Conservation (phyloP, 805 yeast genomes). For the Metschnikowia similis region DNA sequence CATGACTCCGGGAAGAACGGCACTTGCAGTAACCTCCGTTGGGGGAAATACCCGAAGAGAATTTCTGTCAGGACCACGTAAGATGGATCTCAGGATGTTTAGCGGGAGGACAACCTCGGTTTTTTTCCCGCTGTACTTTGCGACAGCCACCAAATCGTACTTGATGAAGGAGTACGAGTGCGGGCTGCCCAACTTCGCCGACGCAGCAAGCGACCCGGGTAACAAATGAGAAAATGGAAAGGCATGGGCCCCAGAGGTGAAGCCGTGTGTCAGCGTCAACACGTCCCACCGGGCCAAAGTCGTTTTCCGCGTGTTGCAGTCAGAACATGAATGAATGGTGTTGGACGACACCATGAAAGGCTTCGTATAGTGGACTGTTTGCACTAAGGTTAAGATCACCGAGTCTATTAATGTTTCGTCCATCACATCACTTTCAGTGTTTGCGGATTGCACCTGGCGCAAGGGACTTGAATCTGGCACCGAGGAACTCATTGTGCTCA, state of each 20-base stretch:
- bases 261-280: constrained; percentile 51
- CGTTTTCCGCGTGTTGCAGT: constrained; percentile 52
- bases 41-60: constrained; percentile 94
- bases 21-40: constrained; percentile 82
- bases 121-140: constrained; percentile 26
- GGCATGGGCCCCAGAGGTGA: constrained; percentile 68
- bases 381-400: constrained; percentile 67
- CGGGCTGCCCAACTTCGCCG: constrained; percentile 58
- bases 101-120: constrained; percentile 54
- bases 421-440: neutral
- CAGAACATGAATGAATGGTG: constrained; percentile 47
- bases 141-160: constrained; percentile 72
- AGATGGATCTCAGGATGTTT: constrained; percentile 68
- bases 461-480: neutral
- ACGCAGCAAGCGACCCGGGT: constrained; percentile 85
- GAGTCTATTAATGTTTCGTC: constrained; percentile 32
- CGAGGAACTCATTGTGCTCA: neutral
- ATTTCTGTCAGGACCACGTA: constrained; percentile 79
- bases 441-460: constrained; percentile 1
- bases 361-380: constrained; percentile 58
- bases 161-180: constrained; percentile 49
- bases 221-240: constrained; percentile 88
- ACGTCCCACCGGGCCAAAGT: constrained; percentile 89
- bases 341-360: constrained; percentile 60
- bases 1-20: constrained; percentile 81